phyloP scores from a whole-genome alignment of 1,284 basidiomycete genomes.

The Exsudoporus floridanus region DNA sequence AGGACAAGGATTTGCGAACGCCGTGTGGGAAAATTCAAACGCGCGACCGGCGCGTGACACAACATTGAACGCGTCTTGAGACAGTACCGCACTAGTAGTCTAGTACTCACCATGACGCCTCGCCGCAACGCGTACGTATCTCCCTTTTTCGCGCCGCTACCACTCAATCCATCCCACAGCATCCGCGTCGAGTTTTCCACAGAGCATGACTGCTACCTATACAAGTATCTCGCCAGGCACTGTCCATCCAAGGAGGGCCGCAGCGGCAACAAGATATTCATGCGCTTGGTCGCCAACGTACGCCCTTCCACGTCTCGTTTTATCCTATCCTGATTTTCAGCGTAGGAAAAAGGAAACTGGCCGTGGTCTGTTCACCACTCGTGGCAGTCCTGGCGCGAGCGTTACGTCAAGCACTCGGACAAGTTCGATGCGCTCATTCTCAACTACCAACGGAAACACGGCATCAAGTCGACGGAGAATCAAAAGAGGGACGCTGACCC shows the following conservation, averaged over 20 bases:
- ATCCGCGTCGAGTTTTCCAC: constrained; percentile 17
- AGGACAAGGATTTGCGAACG: neutral
- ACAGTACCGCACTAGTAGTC: too few relatives aligned
- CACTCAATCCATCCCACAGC: constrained; percentile 13
- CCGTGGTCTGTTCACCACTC: constrained; percentile 47
- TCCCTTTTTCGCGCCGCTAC: too few relatives aligned
- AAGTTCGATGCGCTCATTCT: constrained; percentile 45
- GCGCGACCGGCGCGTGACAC: constrained; percentile 19
- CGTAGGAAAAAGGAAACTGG: constrained; percentile 33
- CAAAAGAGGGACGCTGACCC: constrained; percentile 7
- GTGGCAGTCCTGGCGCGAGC: constrained; percentile 56
- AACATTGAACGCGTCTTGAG: neutral
- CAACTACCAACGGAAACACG: constrained; percentile 22
- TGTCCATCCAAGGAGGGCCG: constrained; percentile 33
- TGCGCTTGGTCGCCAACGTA: constrained; percentile 39
- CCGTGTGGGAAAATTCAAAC: constrained; percentile 1
- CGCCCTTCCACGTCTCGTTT: neutral
- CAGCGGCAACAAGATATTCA: constrained; percentile 42
- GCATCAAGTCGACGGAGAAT: too few relatives aligned
- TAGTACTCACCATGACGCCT: constrained; percentile 8
- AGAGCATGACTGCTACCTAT: constrained; percentile 18
- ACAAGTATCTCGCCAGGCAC: constrained; percentile 27
- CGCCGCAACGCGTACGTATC: constrained; percentile 7
- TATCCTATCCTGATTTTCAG: neutral
- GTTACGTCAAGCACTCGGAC: constrained; percentile 44